Conservation (phyloP, 345 rosid genomes). For the Aethionema arabicum region DNA sequence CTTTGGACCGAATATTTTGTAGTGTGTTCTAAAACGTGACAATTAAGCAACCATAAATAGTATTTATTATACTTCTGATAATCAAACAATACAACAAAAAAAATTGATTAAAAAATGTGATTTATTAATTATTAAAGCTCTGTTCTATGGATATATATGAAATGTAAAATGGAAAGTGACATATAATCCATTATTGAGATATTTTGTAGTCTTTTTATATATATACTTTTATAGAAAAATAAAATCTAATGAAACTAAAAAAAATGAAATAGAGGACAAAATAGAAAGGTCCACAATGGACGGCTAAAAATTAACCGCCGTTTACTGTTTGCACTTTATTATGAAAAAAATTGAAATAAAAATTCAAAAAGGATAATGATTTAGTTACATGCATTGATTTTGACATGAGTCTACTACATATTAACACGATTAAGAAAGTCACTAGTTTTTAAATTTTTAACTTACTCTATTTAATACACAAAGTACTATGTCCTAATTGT, state of each 20-base stretch:
- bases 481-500: slow-evolving; percentile 22
- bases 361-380: slow-evolving; percentile 31
- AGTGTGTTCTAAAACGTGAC: slow-evolving; percentile 25
- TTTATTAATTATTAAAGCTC: slow-evolving; percentile 11
- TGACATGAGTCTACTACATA: slow-evolving; percentile 22
- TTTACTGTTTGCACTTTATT: slow-evolving; percentile 22
- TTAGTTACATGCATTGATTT: slow-evolving; percentile 32
- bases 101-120: neutral
- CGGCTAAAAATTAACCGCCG: slow-evolving; percentile 29
- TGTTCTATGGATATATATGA: slow-evolving; percentile 20
- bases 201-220: slow-evolving; percentile 13
- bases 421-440: slow-evolving; percentile 27
- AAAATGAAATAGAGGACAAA: slow-evolving; percentile 22
- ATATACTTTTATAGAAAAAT: too few species aligned
- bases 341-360: slow-evolving; percentile 19
- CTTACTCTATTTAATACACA: neutral
- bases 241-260: neutral
- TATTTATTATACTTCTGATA: slow-evolving; percentile 19
- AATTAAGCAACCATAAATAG: slow-evolving; percentile 33
- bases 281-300: slow-evolving; percentile 24
- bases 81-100: neutral
- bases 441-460: neutral
- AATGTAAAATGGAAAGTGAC: slow-evolving; percentile 33
- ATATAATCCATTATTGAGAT: slow-evolving; percentile 29
- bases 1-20: slow-evolving; percentile 24